A percentile compares a stretch with the other conserved stretches of the same genome.
Conservation (phyloP, 192 early-diverging fungal genomes). For the Thoreauomyces humboldtii region DNA sequence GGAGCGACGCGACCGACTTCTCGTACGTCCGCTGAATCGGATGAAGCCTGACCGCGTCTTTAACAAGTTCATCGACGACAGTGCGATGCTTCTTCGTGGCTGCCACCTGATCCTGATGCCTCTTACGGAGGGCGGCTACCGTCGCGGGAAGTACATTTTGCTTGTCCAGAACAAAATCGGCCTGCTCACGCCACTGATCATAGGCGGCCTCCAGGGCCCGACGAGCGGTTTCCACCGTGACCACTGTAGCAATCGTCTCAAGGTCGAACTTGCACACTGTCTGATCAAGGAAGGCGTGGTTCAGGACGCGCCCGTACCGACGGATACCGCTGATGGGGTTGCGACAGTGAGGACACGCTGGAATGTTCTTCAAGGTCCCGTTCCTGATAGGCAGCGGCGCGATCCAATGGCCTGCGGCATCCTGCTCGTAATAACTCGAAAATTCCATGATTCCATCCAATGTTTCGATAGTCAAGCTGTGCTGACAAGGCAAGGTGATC, state of each 20-base stretch:
- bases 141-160: no score
- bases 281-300: not conserved
- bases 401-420: constrained; percentile 15
- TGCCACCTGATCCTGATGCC: no score
- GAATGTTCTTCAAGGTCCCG: constrained; percentile 2
- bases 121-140: no score
- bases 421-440: constrained; percentile 34
- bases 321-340: constrained; percentile 34
- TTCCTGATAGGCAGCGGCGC: not conserved
- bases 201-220: not conserved
- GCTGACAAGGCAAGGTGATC: constrained; percentile 49
- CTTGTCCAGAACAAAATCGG: no score
- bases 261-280: constrained; percentile 20
- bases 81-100: not conserved
- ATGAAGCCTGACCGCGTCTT: not conserved
- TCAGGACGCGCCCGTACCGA: constrained; percentile 28
- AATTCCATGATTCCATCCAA: constrained; percentile 52
- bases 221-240: not conserved
- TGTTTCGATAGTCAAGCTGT: constrained; percentile 48
- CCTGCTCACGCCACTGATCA: no score
- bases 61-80: not conserved
- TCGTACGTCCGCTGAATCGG: not conserved
- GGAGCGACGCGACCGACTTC: not conserved
- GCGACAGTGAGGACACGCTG: constrained; percentile 45
- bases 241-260: not conserved